Percentiles rank a stretch among this genome's conserved stretches.
These are phyloP conservation scores for Clonostachys byssicola DNA, from an alignment of 2,329 filamentous ascomycete genomes.

Conservation along the genomic window DNA sequence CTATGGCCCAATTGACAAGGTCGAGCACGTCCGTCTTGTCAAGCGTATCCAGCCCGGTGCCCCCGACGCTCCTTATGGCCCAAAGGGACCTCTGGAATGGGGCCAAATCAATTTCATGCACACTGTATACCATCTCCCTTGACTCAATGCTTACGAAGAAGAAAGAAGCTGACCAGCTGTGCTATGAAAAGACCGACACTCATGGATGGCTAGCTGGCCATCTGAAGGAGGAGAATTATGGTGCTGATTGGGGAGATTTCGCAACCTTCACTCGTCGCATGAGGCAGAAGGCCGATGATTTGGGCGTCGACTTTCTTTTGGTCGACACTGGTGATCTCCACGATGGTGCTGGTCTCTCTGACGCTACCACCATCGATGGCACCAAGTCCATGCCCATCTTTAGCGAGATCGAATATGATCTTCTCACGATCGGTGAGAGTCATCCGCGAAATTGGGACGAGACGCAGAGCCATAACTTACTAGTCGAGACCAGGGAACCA, in stretches of 20 bases:
- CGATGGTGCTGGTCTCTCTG: conserved; percentile 59
- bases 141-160: neutral
- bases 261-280: conserved; percentile 56
- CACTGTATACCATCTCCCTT: conserved; percentile 26
- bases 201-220: conserved; percentile 59
- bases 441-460: neutral
- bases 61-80: conserved; percentile 32
- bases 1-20: conserved; percentile 31
- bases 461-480: neutral
- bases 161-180: neutral
- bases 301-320: conserved; percentile 56
- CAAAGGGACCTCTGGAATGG: conserved; percentile 48
- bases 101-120: conserved; percentile 60
- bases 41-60: conserved; percentile 44
- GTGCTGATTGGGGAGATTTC: conserved; percentile 64
- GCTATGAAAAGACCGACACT: conserved; percentile 43
- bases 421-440: conserved; percentile 31
- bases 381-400: conserved; percentile 43
- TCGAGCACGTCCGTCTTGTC: conserved; percentile 40
- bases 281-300: conserved; percentile 49
- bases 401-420: conserved; percentile 33
- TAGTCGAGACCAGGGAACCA: conserved; percentile 42
- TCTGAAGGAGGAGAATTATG: conserved; percentile 58
- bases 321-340: conserved; percentile 64
- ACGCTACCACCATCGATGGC: conserved; percentile 55